A percentile compares a stretch with the other conserved stretches of the same genome.
phyloP scores from a whole-genome alignment of 2,329 filamentous ascomycete genomes.

The Pseudogymnoascus sp. region DNA sequence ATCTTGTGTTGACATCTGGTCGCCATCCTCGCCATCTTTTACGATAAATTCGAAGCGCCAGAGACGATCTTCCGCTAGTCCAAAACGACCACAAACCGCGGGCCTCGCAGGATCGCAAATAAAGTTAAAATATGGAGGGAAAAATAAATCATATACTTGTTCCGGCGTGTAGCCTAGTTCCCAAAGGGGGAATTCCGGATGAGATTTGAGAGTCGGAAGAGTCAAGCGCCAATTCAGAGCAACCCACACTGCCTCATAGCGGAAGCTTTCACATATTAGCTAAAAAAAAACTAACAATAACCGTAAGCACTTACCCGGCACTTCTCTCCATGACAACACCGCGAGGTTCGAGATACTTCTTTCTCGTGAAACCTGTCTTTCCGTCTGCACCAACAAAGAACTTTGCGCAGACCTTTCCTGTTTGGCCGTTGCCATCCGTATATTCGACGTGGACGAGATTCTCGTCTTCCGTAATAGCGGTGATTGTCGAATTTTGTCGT shows the following conservation, averaged over 20 bases:
- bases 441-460: constrained; percentile 8
- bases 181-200: constrained; percentile 28
- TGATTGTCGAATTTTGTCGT: neutral
- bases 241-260: constrained; percentile 28
- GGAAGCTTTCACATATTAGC: neutral
- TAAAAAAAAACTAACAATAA: neutral
- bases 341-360: constrained; percentile 19
- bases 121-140: constrained; percentile 26
- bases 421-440: neutral
- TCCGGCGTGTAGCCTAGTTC: constrained; percentile 23
- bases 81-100: constrained; percentile 27
- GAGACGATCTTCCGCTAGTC: constrained; percentile 22
- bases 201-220: constrained; percentile 23
- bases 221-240: constrained; percentile 26
- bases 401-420: neutral
- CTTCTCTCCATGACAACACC: constrained; percentile 33
- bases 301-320: neutral
- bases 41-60: constrained; percentile 33
- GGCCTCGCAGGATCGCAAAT: constrained; percentile 23
- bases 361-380: constrained; percentile 16
- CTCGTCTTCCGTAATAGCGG: constrained; percentile 10
- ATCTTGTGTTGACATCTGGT: constrained; percentile 24
- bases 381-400: constrained; percentile 18
- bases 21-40: constrained; percentile 25
- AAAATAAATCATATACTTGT: constrained; percentile 27